Evolutionary conservation across 2,329 filamentous ascomycete species (phyloP), one percentile per base, ranked within the genome.

Genomic region (Penicillium nordicum): DNA sequence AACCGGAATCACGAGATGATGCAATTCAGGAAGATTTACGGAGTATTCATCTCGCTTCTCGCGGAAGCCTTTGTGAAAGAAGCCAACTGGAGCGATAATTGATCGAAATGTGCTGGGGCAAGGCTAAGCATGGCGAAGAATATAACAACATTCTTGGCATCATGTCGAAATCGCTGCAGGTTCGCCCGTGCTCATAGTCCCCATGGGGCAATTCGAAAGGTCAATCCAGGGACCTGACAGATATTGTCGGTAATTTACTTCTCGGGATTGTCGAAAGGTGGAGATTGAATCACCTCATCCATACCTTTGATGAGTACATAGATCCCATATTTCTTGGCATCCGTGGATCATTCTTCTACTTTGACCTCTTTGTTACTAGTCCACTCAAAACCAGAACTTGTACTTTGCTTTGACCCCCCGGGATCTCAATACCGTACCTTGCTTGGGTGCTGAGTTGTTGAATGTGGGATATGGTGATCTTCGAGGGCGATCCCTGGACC

Each of bases 121-220:
- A 36, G 10, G 12, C 16, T 14, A 43, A 30, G 34, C 40, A 40
- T 32, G 37, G 34, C 34, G 29, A 37, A 48, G n/a, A 5, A 44
- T 56, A 63, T 66, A 62, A 60, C 62, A 56, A 58, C 59, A 66
- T 66, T 41, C 62, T 66, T 66, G 62, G 63, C 63, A 62, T 62
- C 58, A 53, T 66, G 59, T 58, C 54, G 62, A 65, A 59, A 66
- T 65, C 55, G 36, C 36, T 38, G 48, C 30, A 32, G 30, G 29
- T 4, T 54, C 34, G 25, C 21, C 36, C 36, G 50, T 60, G 49
- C 45, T 23, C 21, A 16, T 36, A 36, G 21, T 41, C 53, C 36
- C 25, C 18, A 58, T 56, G 46, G 29, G 52, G 63, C 47, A 59
- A 58, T 47, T n/a, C 7, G 30, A 21, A 42, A 34, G 10, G 63